A percentile compares a stretch with the other conserved stretches of the same genome.
These are phyloP conservation scores for Emmonsia crescens DNA, from an alignment of 2,329 filamentous ascomycete genomes.

Conservation along the genomic window DNA sequence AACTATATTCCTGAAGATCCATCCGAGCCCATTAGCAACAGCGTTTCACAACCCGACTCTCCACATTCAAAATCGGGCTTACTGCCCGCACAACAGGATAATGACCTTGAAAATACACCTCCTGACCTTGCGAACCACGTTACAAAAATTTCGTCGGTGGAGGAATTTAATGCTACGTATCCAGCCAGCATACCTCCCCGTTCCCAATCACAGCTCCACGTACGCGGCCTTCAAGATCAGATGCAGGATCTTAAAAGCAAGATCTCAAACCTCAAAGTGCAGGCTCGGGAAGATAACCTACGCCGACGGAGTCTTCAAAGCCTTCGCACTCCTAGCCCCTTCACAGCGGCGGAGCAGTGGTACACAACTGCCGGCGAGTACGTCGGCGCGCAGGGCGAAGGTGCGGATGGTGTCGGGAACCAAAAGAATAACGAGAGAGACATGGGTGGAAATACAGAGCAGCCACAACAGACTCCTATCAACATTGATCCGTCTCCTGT, in stretches of 20 bases:
- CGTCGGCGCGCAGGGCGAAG: conserved; percentile 20
- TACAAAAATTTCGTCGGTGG: conserved; percentile 19
- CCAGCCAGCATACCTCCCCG: conserved; percentile 45
- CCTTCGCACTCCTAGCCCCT: conserved; percentile 64
- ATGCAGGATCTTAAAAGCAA: conserved; percentile 78
- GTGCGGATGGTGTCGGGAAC: conserved; percentile 1
- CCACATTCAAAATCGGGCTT: neutral
- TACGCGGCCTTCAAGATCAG: conserved; percentile 67
- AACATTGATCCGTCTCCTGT: neutral
- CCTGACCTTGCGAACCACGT: neutral
- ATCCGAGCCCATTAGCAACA: neutral
- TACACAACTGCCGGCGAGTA: conserved; percentile 34
- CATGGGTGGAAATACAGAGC: neutral
- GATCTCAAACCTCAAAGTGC: conserved; percentile 67
- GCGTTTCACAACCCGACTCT: neutral
- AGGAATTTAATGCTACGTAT: conserved; percentile 27
- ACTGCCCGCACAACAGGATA: neutral
- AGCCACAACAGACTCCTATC: neutral
- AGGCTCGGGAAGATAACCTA: conserved; percentile 67
- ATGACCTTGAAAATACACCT: neutral
- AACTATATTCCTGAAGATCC: conserved; percentile 27
- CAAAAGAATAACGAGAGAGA: conserved; percentile 5
- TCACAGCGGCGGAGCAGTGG: conserved; percentile 60
- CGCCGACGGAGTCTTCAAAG: conserved; percentile 67
- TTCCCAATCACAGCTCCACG: conserved; percentile 61